phyloP scores from a whole-genome alignment of 2,329 filamentous ascomycete genomes.

The Talaromyces sp. region DNA sequence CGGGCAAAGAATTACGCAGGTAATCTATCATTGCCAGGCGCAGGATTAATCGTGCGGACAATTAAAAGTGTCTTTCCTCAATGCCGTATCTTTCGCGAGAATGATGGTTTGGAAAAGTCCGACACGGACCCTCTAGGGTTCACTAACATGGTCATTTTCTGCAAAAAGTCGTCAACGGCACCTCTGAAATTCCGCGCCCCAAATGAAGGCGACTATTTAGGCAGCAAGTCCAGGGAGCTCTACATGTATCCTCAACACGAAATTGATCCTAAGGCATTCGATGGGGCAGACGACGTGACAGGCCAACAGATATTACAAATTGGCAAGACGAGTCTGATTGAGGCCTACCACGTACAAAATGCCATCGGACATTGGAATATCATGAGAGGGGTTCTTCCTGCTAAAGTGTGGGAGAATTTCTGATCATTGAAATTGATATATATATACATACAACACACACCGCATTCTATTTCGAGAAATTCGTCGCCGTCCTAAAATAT shows the following conservation, averaged over 20 bases:
- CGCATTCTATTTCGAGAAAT: background rate
- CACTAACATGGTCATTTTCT: slow-evolving; percentile 95
- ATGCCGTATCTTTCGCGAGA: slow-evolving; percentile 86
- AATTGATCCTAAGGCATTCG: slow-evolving; percentile 44
- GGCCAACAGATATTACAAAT: slow-evolving; percentile 31
- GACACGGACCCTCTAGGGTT: slow-evolving; percentile 61
- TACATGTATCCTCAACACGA: slow-evolving; percentile 71
- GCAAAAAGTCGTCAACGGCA: slow-evolving; percentile 55
- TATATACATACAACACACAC: background rate
- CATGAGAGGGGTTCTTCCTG: slow-evolving; percentile 79
- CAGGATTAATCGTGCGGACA: slow-evolving; percentile 73
- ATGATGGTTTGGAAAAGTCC: slow-evolving; percentile 34
- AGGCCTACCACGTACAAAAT: slow-evolving; percentile 66
- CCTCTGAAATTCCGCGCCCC: slow-evolving; percentile 63
- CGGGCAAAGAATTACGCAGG: slow-evolving; percentile 79
- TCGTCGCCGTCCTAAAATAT: slow-evolving; percentile 2
- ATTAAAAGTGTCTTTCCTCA: slow-evolving; percentile 77
- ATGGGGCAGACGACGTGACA: slow-evolving; percentile 39
- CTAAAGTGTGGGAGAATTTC: slow-evolving; percentile 80
- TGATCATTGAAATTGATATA: slow-evolving; percentile 31
- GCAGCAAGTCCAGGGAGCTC: slow-evolving; percentile 61
- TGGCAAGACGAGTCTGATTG: slow-evolving; percentile 59
- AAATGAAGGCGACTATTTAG: slow-evolving; percentile 59
- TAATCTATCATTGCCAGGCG: slow-evolving; percentile 70
- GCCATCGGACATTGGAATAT: slow-evolving; percentile 84